These are phyloP conservation scores for Naganishia cerealis DNA, from an alignment of 1,284 basidiomycete species.

Conservation along the genomic window DNA sequence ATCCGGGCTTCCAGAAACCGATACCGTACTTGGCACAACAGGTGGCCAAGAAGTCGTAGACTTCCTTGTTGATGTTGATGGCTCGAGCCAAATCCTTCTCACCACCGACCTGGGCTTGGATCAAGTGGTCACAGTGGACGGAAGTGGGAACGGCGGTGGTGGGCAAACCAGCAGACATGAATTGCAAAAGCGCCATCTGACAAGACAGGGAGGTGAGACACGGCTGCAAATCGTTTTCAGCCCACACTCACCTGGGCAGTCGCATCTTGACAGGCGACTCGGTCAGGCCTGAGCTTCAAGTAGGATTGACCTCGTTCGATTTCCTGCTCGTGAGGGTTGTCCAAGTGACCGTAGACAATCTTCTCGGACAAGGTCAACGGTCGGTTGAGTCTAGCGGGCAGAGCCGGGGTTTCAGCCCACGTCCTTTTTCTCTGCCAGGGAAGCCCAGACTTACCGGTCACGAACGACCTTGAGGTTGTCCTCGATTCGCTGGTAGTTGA, in stretches of 20 bases:
- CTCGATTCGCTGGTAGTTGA: constrained; percentile 97
- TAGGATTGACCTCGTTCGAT: constrained; percentile 85
- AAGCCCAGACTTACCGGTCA: constrained; percentile 63
- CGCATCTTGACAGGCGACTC: constrained; percentile 99
- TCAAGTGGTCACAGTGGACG: constrained; percentile 98
- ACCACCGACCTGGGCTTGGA: constrained; percentile 94
- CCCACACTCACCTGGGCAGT: constrained; percentile 68
- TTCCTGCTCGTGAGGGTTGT: constrained; percentile 86
- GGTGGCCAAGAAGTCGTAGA: constrained; percentile 98
- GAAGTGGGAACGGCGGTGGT: constrained; percentile 96
- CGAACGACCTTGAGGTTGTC: constrained; percentile 86
- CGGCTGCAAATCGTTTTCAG: constrained; percentile 40
- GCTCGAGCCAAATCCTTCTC: constrained; percentile 90
- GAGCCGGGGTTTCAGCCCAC: constrained; percentile 6
- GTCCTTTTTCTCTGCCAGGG: not conserved
- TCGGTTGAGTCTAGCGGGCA: constrained; percentile 63
- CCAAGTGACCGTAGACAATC: constrained; percentile 96
- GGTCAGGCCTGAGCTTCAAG: constrained; percentile 92
- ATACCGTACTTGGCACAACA: constrained; percentile 98
- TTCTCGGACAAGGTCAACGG: constrained; percentile 97
- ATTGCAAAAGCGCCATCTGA: constrained; percentile 98
- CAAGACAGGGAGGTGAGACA: constrained; percentile 20
- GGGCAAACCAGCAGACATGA: constrained; percentile 99
- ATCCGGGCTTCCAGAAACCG: constrained; percentile 99
- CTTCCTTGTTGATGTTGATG: constrained; percentile 94